These are phyloP conservation scores for Agaricus subrufescens DNA, from an alignment of 768 basidiomycete species.

Conservation along the genomic window DNA sequence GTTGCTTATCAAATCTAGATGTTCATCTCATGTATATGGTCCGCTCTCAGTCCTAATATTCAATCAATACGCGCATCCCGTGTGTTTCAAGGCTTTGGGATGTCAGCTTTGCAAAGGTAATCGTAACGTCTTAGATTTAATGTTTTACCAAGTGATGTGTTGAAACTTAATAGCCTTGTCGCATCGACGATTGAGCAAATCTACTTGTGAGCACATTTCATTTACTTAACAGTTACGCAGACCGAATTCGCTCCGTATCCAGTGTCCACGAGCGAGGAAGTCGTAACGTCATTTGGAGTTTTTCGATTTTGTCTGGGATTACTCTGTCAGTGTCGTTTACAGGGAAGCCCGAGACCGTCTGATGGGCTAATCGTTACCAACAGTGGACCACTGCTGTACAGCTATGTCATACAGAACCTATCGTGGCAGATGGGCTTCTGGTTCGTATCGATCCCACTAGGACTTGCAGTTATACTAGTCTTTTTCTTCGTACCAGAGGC, in stretches of 20 bases:
- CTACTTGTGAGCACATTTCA: slow-evolving; percentile 24
- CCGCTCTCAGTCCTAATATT: slow-evolving; percentile 35
- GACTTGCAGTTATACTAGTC: slow-evolving; percentile 29
- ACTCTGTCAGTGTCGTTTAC: slow-evolving; percentile 25
- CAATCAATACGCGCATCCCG: slow-evolving; percentile 36
- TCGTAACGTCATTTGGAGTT: slow-evolving; percentile 39
- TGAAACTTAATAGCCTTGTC: slow-evolving; percentile 26
- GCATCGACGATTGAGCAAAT: slow-evolving; percentile 41
- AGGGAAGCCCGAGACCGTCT: background rate
- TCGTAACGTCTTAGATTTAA: background rate
- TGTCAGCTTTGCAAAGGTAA: slow-evolving; percentile 38
- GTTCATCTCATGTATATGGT: slow-evolving; percentile 42
- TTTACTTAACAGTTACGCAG: background rate
- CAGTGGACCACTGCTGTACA: slow-evolving; percentile 39
- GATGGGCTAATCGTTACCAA: background rate
- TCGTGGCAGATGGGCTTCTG: slow-evolving; percentile 43
- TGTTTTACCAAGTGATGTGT: background rate
- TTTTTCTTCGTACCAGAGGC: slow-evolving; percentile 43
- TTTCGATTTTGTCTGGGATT: slow-evolving; percentile 38
- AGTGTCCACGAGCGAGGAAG: slow-evolving; percentile 41
- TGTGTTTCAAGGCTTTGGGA: slow-evolving; percentile 42
- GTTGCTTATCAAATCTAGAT: slow-evolving; percentile 21
- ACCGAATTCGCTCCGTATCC: background rate
- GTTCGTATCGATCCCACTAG: slow-evolving; percentile 40
- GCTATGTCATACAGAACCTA: slow-evolving; percentile 39